Evolutionary conservation across 2,329 filamentous ascomycete species (phyloP), one percentile per base, ranked within the genome.

Genomic region (Monascus ruber): DNA sequence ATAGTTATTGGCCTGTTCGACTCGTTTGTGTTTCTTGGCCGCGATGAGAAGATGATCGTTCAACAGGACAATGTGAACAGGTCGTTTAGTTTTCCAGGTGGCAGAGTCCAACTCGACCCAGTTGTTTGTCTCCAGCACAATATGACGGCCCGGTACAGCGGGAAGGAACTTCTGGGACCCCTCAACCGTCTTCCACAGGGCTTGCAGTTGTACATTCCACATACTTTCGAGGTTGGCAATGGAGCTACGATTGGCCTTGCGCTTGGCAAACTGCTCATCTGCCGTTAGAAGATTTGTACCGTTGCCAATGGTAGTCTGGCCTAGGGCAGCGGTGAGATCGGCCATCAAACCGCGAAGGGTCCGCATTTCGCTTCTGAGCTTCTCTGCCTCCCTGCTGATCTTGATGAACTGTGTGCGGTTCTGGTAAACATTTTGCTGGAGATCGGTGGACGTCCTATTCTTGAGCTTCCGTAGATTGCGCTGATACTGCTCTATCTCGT

Each of bases 391-490:
- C 64, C 96, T 95, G 59, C 88, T 95, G 62, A 98, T 96, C 64
- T 94, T 94, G 71, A 98, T 96, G 58, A 98, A 98, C 55, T 96
- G 91, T 0, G 86, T 94, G 36, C 91, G 80, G 63, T 98, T 98
- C 62, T 95, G 88, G 64, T 94, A 89, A 37, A 98, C 83, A 63
- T 88, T 96, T 56, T 93, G 85, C 62, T 96, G 89, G 24, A 98
- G 71, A 51, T 96, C 88, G 36, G 79, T 74, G 4, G 83, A 81
- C 6, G 86, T 87, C 40, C 84, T 77, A 48, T 75, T 74, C 62
- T 89, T 89, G 41, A 91, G 71, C 51, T 81, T 82, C 47, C 79
- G 79, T 33, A 95, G 69, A 24, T 79, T 79, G 36, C 76, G 71
- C 58, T 94, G 84, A 58, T 83, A 95, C 37, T 83, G 80, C 47